Evolutionary conservation across 2,329 filamentous ascomycete species (phyloP), one percentile per base, ranked within the genome.

Genomic region (Lomentospora prolificans): DNA sequence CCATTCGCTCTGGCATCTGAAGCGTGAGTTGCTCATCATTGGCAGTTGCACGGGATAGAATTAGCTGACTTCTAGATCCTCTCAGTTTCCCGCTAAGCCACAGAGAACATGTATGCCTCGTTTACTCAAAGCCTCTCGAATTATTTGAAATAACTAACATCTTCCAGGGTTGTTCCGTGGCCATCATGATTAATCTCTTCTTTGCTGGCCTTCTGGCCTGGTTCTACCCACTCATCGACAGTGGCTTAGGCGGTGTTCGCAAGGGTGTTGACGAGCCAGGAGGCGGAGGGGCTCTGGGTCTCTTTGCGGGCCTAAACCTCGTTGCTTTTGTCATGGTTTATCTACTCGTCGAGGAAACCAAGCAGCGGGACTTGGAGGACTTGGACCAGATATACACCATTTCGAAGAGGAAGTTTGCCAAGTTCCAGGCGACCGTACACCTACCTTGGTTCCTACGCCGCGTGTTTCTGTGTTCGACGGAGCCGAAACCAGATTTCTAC

Each of bases 251-350:
- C 10, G 1, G 57, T 51, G 0, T 57, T 61, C 22, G 63, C 22
- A 12, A 50, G 12, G 59, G 61, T 56, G 60, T 70, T 33, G 63
- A 64, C 36, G 58, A 60, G 0, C 41, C 54, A 1, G 53, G 61
- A 3, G 66, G 69, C 12, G 62, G 62, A 3, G 73, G 72, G 0
- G 67, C 69, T 0, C 62, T 78, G 3, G 73, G 72, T 1, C 68
- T 79, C 28, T 79, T 77, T 59, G 67, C 72, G 1, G 73, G 68
- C 1, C 63, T 78, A 17, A 78, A 77, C 59, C 48, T 78, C 1
- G 46, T 77, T 2, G 74, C 75, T 0, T 70, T 75, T n/a, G 58
- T 72, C 3, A 65, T 75, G 27, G 71, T 77, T 3, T 74, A 75
- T 61, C 62, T 77, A 1, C 59, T 75, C 3, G 67, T 74, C 6